Evolutionary conservation across 176 grass and related monocot species (phyloP).

Genomic region (Pontederia paniculata): DNA sequence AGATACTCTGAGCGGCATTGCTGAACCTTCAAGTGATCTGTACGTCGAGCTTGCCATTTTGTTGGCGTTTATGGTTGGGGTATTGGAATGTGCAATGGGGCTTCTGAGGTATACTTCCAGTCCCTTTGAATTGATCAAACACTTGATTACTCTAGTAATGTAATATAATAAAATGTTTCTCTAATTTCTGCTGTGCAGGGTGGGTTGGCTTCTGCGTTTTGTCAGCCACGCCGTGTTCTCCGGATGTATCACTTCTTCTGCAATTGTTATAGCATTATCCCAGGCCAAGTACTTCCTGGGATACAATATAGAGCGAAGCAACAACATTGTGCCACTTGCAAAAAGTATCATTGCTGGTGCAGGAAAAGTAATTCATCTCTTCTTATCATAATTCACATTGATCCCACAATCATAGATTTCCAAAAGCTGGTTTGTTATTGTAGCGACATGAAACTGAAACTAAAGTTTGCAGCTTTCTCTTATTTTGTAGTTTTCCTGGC

Average conservation of each 20-base stretch:
- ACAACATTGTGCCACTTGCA: conserved; percentile 81
- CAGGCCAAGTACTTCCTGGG: conserved; percentile 96
- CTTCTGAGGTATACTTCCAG: conserved; percentile 49
- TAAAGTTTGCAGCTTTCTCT: neutral
- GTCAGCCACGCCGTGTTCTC: conserved; percentile 97
- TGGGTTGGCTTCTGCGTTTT: conserved; percentile 90
- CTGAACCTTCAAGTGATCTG: conserved; percentile 55
- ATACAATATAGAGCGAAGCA: conserved; percentile 72
- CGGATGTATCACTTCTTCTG: conserved; percentile 86
- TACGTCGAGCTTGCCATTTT: conserved; percentile 86
- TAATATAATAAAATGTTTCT: neutral
- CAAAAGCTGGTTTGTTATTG: no score
- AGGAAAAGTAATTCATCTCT: conserved; percentile 40
- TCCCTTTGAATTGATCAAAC: neutral
- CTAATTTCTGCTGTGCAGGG: conserved; percentile 31
- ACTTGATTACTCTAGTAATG: no score
- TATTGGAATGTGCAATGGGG: conserved; percentile 86
- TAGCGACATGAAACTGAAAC: no score
- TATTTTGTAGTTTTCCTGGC: conserved; percentile 76
- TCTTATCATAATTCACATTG: neutral
- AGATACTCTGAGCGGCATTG: conserved; percentile 79
- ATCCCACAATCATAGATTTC: no score
- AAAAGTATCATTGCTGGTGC: conserved; percentile 74
- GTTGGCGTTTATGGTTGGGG: conserved; percentile 80
- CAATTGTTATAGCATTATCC: conserved; percentile 83